phyloP scores from a whole-genome alignment of 371 early-diverging fungal species.

The Umbelopsis sp. region DNA sequence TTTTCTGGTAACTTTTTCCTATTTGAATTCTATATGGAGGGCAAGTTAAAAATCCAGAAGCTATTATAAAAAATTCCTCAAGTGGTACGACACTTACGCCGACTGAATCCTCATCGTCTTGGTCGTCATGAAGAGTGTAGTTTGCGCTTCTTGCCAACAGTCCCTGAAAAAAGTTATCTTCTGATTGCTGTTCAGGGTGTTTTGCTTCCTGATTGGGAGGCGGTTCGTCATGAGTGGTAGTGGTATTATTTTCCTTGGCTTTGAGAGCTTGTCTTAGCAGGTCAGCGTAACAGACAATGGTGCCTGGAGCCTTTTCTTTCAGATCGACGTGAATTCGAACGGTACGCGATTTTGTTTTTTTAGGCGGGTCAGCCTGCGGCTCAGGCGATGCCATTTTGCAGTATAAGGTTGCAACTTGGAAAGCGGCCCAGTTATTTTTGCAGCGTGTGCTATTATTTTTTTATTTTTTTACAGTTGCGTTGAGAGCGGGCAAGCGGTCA shows the following conservation, averaged over 20 bases:
- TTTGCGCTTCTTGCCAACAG: slow-evolving; percentile 27
- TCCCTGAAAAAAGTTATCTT: slow-evolving; percentile 26
- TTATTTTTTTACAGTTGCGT: not conserved
- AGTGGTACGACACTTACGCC: slow-evolving; percentile 9
- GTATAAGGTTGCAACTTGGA: slow-evolving; percentile 1
- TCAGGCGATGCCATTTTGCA: slow-evolving; percentile 15
- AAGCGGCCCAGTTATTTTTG: not conserved
- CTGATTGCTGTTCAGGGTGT: not conserved
- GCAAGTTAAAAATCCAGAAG: not conserved
- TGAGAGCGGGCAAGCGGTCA: not conserved
- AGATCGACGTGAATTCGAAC: slow-evolving; percentile 27
- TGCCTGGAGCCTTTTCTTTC: slow-evolving; percentile 15
- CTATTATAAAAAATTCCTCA: too few species aligned
- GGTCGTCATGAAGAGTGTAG: slow-evolving; percentile 21
- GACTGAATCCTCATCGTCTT: slow-evolving; percentile 17
- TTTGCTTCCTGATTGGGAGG: slow-evolving; percentile 24
- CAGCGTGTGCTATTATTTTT: slow-evolving; percentile 3
- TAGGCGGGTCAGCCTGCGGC: slow-evolving; percentile 15
- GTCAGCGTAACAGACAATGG: slow-evolving; percentile 9
- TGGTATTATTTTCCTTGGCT: not conserved
- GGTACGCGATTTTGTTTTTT: not conserved
- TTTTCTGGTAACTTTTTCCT: slow-evolving; percentile 20
- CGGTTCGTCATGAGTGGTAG: slow-evolving; percentile 4
- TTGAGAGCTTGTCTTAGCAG: not conserved
- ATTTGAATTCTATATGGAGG: not conserved